Evolutionary conservation across 805 yeast species (phyloP), one percentile per base, ranked within the genome.

Genomic region (Lipomyces yamanashiensis): DNA sequence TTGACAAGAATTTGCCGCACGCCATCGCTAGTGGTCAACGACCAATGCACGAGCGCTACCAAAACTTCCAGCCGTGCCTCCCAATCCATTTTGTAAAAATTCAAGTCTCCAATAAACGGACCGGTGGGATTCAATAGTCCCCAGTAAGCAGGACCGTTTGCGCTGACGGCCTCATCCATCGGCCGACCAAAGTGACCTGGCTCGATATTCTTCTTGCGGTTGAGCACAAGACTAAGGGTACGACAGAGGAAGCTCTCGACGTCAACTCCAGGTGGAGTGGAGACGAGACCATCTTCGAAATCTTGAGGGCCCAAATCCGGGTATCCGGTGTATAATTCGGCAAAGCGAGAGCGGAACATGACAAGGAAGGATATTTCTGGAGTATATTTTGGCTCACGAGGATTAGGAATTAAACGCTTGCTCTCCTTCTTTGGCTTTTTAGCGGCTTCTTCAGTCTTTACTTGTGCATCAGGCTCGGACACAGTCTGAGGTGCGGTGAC

Each of bases 121-220:
- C 70, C 68, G 13, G 54, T 50, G 7, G 50, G 55, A 33, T 48
- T 56, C 12, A 34, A 13, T 12, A 34, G 33, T 5, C 67, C 75
- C 71, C 76, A 74, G 50, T 59, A 61, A 9, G 69, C 66, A 7
- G 73, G 64, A 15, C 70, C 61, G 10, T 71, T 67, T 47, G 63
- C 69, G 8, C 72, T 58, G 33, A 75, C 73, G 7, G 77, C 71
- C 64, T 79, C 81, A 37, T 77, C 78, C 28, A 79, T 67, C 4
- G 81, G 79, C 15, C 79, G 69, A 19, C 67, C 64, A 62, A 74
- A 79, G 44, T 53, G 62, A 9, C 76, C 78, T 7, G 70, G 67
- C 70, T 78, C 81, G 55, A 79, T 71, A 36, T 73, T 75, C 64
- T 78, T 78, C 59, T 78, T 78, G 52, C 81, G 74, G 64, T 79